Evolutionary conservation across 192 early-diverging fungal genomes (phyloP).

Genomic region (Coemansia sp.): DNA sequence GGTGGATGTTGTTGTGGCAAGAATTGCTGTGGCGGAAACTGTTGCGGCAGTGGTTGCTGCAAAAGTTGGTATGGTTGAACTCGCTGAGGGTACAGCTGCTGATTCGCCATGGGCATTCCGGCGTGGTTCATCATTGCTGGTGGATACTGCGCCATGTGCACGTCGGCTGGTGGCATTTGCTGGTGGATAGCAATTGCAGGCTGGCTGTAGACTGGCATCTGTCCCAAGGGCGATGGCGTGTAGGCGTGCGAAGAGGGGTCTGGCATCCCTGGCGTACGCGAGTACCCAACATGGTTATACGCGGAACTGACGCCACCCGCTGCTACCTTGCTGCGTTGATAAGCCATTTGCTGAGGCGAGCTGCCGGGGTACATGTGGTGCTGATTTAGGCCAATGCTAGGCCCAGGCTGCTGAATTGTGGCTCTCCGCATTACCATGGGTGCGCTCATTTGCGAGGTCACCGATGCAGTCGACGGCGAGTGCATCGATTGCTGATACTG

Average conservation of each 20-base stretch:
- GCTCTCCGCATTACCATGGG: constrained; percentile 6
- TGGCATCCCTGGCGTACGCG: constrained; percentile 8
- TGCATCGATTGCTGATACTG: constrained; percentile 3
- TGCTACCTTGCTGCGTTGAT: neutral
- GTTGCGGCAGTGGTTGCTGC: neutral
- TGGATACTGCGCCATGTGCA: neutral
- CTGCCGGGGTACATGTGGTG: neutral
- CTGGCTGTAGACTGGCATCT: constrained; percentile 22
- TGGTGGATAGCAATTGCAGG: constrained; percentile 13
- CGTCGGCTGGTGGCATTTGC: neutral
- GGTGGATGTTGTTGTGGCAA: neutral
- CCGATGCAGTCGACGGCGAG: constrained; percentile 2
- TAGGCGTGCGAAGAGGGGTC: constrained; percentile 20
- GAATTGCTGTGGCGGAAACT: neutral
- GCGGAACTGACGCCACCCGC: neutral
- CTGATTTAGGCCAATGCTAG: neutral
- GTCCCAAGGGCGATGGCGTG: constrained; percentile 45
- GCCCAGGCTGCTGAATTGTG: neutral
- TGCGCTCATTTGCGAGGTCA: constrained; percentile 1
- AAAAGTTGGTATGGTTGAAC: neutral
- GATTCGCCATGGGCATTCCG: neutral
- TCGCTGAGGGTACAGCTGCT: neutral
- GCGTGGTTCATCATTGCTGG: neutral
- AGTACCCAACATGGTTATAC: constrained; percentile 24
- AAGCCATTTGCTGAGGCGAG: constrained; percentile 24